Conservation (phyloP, 176 grass and related monocot genomes). For the Carex pumila region DNA sequence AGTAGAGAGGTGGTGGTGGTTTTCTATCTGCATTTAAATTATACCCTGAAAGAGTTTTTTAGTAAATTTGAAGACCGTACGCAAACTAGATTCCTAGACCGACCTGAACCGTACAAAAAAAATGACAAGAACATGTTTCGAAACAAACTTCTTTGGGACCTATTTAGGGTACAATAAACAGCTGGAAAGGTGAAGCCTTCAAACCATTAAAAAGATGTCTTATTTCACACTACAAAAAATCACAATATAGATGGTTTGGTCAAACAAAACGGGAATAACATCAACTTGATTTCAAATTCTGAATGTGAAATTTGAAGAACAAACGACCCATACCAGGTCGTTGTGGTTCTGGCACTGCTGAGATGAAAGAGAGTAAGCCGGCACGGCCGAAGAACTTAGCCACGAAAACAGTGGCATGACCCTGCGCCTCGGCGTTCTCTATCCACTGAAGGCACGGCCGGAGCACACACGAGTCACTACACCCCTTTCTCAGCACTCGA, state of each 20-base stretch:
- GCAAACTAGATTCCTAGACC: background rate
- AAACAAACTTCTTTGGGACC: background rate
- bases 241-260: no score
- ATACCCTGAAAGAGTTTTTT: background rate
- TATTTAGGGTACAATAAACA: background rate
- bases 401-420: slow-evolving; percentile 93
- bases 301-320: background rate
- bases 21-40: background rate
- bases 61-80: background rate
- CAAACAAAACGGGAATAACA: background rate
- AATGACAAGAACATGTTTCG: background rate
- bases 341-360: slow-evolving; percentile 56
- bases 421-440: slow-evolving; percentile 65
- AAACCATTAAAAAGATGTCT: background rate
- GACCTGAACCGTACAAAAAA: background rate
- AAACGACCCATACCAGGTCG: slow-evolving; percentile 41
- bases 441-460: slow-evolving; percentile 92
- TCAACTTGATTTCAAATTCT: background rate
- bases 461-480: slow-evolving; percentile 79
- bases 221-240: background rate
- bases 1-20: background rate
- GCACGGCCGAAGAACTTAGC: slow-evolving; percentile 98
- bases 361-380: slow-evolving; percentile 89
- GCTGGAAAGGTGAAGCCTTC: background rate
- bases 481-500: slow-evolving; percentile 92